A percentile compares a stretch with the other conserved stretches of the same genome.
Conservation (phyloP, 306 rosid species). For the Benincasa hispida region DNA sequence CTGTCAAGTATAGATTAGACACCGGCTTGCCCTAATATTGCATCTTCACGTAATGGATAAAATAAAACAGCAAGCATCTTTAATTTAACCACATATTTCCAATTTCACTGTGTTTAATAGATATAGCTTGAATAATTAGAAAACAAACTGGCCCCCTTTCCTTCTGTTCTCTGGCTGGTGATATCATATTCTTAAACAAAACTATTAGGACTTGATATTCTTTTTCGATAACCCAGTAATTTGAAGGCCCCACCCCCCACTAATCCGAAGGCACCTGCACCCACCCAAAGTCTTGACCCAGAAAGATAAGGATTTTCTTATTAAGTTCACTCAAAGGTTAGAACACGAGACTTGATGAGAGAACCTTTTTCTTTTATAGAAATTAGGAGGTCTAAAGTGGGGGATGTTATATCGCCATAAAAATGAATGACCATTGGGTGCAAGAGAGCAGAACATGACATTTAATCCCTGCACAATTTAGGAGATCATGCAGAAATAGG, state of each 20-base stretch:
- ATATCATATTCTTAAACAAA: not conserved
- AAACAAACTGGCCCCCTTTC: not conserved
- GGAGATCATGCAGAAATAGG: not conserved
- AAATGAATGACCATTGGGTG: not conserved
- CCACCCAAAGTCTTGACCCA: not conserved
- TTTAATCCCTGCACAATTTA: not conserved
- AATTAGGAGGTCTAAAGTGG: not conserved
- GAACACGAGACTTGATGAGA: not conserved
- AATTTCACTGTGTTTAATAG: not conserved
- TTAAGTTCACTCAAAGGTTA: not conserved
- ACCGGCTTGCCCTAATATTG: not conserved
- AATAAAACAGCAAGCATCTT: not conserved
- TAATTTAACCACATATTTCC: not conserved
- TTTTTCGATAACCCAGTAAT: not conserved
- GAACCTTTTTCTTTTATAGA: not conserved
- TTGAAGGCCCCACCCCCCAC: not conserved
- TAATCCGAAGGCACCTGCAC: not conserved
- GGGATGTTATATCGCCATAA: not conserved
- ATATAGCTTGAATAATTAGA: not conserved
- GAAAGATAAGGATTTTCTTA: not conserved
- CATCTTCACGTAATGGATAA: not conserved
- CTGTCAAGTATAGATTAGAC: not conserved
- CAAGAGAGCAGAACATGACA: not conserved
- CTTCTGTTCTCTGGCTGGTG: not conserved
- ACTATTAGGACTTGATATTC: not conserved